These are phyloP conservation scores for Ailanthus altissimus DNA, from an alignment of 345 rosid genomes.

Conservation along the genomic window DNA sequence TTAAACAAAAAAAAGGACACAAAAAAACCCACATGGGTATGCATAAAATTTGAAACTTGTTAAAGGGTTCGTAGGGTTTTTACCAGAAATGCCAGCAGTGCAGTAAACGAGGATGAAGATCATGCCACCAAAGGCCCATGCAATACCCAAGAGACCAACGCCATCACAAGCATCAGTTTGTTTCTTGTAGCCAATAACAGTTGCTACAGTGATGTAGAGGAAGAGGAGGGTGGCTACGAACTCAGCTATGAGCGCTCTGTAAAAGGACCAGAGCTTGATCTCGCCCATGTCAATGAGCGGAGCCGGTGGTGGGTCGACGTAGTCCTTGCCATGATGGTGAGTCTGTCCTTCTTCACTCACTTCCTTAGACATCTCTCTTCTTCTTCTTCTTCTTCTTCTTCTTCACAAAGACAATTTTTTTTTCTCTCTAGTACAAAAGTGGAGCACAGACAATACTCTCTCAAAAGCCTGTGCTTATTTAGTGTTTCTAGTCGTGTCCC, in stretches of 20 bases:
- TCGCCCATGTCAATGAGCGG: slow-evolving; percentile 67
- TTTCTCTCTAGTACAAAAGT: slow-evolving; percentile 12
- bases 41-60: neutral
- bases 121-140: slow-evolving; percentile 96
- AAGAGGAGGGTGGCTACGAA: slow-evolving; percentile 90
- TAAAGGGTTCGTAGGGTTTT: neutral
- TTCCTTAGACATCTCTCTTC: slow-evolving; percentile 66
- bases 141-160: slow-evolving; percentile 86
- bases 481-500: neutral
- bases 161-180: slow-evolving; percentile 66
- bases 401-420: neutral
- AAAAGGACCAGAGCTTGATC: slow-evolving; percentile 80
- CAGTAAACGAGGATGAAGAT: slow-evolving; percentile 68
- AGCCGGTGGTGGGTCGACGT: slow-evolving; percentile 97
- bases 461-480: neutral
- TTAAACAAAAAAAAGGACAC: neutral
- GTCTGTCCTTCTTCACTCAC: slow-evolving; percentile 71
- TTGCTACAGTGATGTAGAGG: slow-evolving; percentile 79
- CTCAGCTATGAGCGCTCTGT: slow-evolving; percentile 95
- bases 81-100: slow-evolving; percentile 91
- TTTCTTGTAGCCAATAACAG: slow-evolving; percentile 78
- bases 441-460: neutral
- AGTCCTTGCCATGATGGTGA: slow-evolving; percentile 67
- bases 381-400: neutral
- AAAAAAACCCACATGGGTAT: neutral